Base-by-base conservation (phyloP, 768 basidiomycete genomes). In the Phylloporus rhodoxanthus region DNA sequence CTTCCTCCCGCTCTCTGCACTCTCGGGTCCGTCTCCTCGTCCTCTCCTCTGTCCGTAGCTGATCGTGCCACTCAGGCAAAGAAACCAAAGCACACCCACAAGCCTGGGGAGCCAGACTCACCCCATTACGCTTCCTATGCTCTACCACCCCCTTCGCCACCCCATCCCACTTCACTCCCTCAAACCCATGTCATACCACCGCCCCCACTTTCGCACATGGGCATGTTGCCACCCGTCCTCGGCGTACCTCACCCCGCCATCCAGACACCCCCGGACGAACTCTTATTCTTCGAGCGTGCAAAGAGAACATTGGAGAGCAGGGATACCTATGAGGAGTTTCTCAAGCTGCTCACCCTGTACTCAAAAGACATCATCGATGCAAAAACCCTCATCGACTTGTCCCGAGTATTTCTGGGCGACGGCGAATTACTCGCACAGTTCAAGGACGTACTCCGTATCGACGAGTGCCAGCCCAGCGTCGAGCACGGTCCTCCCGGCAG, bases 251-350 rank as follows among this genome's bases (percentile, higher is more conserved):
- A 68, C 55, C 45, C 62, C 43, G 47, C 61, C 36, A 67, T 70
- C 1, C 69, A 70, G 48, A 61, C 69, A 20, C 61, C 80, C 1
- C 76, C 79, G 10, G 87, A 91, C 52, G 92, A 96, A 61, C 78
- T 93, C 28, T 72, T 87, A 11, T 98, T 98, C 76, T 98, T 98
- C 63, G 96, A 98, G 62, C 82, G 89, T 36, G 89, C 92, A 55
- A 95, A 88, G 68, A 85, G 83, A 56, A 73, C 81, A 0, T 68
- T 91, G 8, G 89, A 89, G 62, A 80, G 74, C 64, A 77, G 80
- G 52, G 87, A 87, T 45, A 76, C 81, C 32, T 91, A 89, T 59
- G 92, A 96, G 59, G 95, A 98, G 57, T 98, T 98, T 68, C 72
- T 98, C 60, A 97, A 95, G 71, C 75, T 98, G 23, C 77, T 98